phyloP scores from a whole-genome alignment of 2,329 filamentous ascomycete species.

The Leptographium flavum region DNA sequence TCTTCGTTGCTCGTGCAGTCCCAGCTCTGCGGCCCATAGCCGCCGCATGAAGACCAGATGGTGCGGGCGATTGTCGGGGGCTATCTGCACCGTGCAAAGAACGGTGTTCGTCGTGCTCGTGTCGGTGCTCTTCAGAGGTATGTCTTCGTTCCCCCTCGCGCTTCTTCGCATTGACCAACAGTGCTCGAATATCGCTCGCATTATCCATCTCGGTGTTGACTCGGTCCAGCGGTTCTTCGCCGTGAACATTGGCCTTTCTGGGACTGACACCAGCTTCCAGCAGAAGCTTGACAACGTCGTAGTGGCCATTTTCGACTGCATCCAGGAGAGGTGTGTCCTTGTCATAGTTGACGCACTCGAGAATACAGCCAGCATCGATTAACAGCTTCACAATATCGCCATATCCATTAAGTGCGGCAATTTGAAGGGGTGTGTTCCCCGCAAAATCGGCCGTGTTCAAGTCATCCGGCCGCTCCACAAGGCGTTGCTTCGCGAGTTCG shows the following conservation, averaged over 20 bases:
- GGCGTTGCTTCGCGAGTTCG: constrained; percentile 59
- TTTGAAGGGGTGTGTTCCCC: constrained; percentile 90
- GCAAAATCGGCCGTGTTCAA: constrained; percentile 84
- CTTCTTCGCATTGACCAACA: constrained; percentile 46
- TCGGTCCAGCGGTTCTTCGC: constrained; percentile 80
- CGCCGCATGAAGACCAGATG: constrained; percentile 17
- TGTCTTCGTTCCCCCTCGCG: constrained; percentile 37
- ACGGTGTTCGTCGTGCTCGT: constrained; percentile 29
- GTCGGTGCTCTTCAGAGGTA: constrained; percentile 44
- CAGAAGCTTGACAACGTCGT: constrained; percentile 74
- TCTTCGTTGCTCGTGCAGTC: constrained; percentile 47
- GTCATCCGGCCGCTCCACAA: constrained; percentile 71
- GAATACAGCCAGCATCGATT: constrained; percentile 68
- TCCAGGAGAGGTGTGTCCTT: constrained; percentile 91
- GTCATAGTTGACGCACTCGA: constrained; percentile 66
- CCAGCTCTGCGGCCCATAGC: constrained; percentile 34
- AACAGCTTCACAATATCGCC: constrained; percentile 78
- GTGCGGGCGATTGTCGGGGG: constrained; percentile 40
- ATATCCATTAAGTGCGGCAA: constrained; percentile 76
- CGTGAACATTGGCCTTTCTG: constrained; percentile 78
- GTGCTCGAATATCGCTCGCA: constrained; percentile 61
- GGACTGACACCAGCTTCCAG: constrained; percentile 83
- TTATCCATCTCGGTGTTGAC: constrained; percentile 63
- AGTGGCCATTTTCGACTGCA: constrained; percentile 87
- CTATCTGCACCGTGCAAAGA: constrained; percentile 44